These are phyloP conservation scores for Colletotrichum simmondsii DNA, from an alignment of 2,329 filamentous ascomycete species.

Conservation along the genomic window DNA sequence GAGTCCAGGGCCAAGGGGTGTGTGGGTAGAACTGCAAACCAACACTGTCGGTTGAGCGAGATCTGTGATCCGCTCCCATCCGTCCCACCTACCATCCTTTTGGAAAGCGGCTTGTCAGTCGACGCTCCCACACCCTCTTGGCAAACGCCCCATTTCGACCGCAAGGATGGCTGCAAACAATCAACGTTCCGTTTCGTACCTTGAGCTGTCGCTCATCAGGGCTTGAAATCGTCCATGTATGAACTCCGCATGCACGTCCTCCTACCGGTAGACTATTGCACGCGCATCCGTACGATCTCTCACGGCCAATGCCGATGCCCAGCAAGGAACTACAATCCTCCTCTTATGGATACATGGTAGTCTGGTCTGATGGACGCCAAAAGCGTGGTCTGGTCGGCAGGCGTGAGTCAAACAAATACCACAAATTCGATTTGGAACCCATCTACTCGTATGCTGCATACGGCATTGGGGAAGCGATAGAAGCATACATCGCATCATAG, in stretches of 20 bases:
- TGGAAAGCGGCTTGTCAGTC: slow-evolving; percentile 32
- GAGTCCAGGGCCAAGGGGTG: neutral
- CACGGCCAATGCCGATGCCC: neutral
- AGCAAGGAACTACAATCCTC: neutral
- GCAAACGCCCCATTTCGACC: neutral
- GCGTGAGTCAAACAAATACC: neutral
- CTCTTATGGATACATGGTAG: neutral
- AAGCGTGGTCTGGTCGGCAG: neutral
- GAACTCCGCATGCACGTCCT: too few species aligned
- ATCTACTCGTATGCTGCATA: neutral
- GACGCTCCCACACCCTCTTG: slow-evolving; percentile 5
- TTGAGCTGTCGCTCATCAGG: slow-evolving; percentile 13
- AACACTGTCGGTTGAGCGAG: slow-evolving; percentile 27
- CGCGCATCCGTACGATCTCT: neutral
- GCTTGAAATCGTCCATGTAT: neutral
- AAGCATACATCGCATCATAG: slow-evolving; percentile 3
- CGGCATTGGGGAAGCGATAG: neutral
- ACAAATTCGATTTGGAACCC: neutral
- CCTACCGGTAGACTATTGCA: neutral
- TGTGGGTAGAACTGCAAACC: slow-evolving; percentile 28
- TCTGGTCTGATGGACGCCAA: neutral
- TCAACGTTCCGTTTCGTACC: slow-evolving; percentile 35
- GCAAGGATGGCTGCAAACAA: slow-evolving; percentile 34
- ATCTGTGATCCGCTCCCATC: slow-evolving; percentile 33
- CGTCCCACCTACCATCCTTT: slow-evolving; percentile 29